Percentiles rank a stretch among this genome's conserved stretches.
These are phyloP conservation scores for Limonium bicolor DNA, from an alignment of 148 eudicot species.

Conservation along the genomic window DNA sequence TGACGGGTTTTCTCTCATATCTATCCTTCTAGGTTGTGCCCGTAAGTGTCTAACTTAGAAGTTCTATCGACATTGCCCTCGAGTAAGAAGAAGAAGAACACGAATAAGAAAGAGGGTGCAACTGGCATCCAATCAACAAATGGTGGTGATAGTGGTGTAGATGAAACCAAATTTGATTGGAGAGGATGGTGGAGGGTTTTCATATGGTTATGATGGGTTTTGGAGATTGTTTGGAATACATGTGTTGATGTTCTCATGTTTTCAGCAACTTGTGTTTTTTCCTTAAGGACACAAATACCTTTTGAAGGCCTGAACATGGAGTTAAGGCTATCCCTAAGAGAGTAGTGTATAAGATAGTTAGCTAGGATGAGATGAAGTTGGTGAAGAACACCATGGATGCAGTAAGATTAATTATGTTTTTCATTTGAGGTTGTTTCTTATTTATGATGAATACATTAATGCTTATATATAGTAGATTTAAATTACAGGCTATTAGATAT, in stretches of 20 bases:
- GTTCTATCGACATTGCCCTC: neutral
- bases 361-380: slow-evolving; percentile 4
- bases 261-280: neutral
- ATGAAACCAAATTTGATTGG: too few species aligned
- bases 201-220: neutral
- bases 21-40: neutral
- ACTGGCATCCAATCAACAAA: neutral
- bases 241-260: neutral
- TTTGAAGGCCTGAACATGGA: neutral
- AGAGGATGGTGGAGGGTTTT: neutral
- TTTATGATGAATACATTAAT: neutral
- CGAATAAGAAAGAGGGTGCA: neutral
- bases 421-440: too few species aligned
- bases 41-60: neutral
- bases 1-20: neutral
- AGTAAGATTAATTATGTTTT: neutral
- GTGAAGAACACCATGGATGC: neutral
- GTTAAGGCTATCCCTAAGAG: neutral
- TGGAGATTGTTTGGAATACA: neutral
- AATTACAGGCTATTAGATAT: neutral
- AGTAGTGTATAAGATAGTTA: neutral
- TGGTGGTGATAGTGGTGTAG: too few species aligned
- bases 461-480: neutral
- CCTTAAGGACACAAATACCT: neutral
- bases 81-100: neutral